A percentile compares a stretch with the other conserved stretches of the same genome.
These are phyloP conservation scores for Euphorbia tirucalli DNA, from an alignment of 345 rosid genomes.

Conservation along the genomic window DNA sequence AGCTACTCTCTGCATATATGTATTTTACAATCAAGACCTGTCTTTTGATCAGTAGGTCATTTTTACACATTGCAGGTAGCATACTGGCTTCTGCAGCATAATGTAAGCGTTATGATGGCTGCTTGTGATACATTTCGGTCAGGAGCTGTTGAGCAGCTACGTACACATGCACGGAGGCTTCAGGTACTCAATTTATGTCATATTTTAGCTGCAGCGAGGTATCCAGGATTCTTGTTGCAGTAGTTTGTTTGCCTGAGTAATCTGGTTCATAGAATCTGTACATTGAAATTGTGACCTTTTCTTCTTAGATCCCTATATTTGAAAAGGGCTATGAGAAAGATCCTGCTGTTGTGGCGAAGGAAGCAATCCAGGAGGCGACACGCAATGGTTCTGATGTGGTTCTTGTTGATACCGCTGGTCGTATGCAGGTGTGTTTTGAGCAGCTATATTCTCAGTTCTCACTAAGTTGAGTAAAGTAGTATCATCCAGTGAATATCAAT, in stretches of 20 bases:
- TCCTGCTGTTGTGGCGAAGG: conserved; percentile 97
- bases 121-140: conserved; percentile 99
- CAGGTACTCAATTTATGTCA: conserved; percentile 49
- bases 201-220: not conserved
- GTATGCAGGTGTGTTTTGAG: conserved; percentile 67
- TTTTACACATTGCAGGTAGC: conserved; percentile 59
- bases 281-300: conserved; percentile 4
- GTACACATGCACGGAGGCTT: conserved; percentile 96
- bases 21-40: conserved; percentile 5
- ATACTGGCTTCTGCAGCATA: conserved; percentile 95
- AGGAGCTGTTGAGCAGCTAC: conserved; percentile 97
- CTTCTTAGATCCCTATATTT: conserved; percentile 77
- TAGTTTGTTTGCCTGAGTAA: not conserved
- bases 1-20: not conserved
- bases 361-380: conserved; percentile 91
- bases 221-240: not conserved
- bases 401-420: conserved; percentile 98
- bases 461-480: not conserved
- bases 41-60: conserved; percentile 6
- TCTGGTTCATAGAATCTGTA: not conserved
- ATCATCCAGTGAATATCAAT: not conserved
- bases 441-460: not conserved
- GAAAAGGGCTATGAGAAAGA: conserved; percentile 99
- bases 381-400: conserved; percentile 90
- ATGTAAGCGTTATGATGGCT: conserved; percentile 95